Evolutionary conservation across 176 grass and related monocot genomes (phyloP), one percentile per base, ranked within the genome.

Genomic region (Triticum urartu): DNA sequence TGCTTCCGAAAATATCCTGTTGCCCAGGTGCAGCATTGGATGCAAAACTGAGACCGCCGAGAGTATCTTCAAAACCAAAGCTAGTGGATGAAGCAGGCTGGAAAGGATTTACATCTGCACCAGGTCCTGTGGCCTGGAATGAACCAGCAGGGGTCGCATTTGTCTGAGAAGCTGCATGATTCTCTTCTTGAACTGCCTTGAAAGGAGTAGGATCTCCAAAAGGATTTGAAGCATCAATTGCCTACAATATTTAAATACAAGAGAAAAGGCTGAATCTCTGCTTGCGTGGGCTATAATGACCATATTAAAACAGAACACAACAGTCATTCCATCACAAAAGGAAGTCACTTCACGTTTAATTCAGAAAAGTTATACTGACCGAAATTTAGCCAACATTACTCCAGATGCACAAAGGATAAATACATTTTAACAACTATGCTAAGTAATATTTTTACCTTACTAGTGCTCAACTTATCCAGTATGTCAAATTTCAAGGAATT

Each of bases 161-260:
- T 75, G 83, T 56, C 80, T 84, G 89, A 90, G 87, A 79, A 80
- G 75, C 64, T 45, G 87, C 56, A 61, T 83, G 81, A 84, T 65
- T 87, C 85, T 93, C 89, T 45, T 93, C 86, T 75, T 83, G 90
- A 79, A 83, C 85, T 61, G 83, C 97, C 86, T 85, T 94, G 86
- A 99, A 99, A 88, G 94, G 92, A 68, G 85, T 91, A 68, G 92
- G 63, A 33, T 95, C 97, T 20, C 94, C 97, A 77, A 99, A 99
- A 77, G 97, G 97, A 96, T 99, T 94, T 78, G 84, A 75, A 35
- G 87, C 85, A 86, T 89, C 89, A 28, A 83, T 81, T 68, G 39
- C 30, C 79, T 85, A 65, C 73, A 91, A 83, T 18, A 21, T 81
- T 38, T 66, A 77, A 79, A 60, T 18, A 39, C 8, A 62, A 56